Percentiles rank a stretch among this genome's conserved stretches.
Evolutionary conservation across 208 protist species (phyloP).

Genomic region (Kentomonas sorsogonicus): DNA sequence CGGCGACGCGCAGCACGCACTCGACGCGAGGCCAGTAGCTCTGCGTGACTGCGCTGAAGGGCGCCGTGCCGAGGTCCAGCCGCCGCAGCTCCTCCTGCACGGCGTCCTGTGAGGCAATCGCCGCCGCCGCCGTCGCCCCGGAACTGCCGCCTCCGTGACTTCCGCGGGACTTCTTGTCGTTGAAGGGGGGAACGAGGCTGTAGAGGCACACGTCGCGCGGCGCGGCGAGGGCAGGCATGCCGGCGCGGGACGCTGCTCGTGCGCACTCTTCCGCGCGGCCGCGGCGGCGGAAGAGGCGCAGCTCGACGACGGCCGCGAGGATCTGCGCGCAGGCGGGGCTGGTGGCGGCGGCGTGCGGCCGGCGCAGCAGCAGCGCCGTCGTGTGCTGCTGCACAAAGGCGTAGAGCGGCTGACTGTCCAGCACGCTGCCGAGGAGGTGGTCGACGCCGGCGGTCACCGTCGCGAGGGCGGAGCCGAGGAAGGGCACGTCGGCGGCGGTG

Average conservation of each 20-base stretch:
- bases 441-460: constrained; percentile 41
- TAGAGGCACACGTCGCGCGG: too few relatives aligned
- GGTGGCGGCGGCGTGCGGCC: constrained; percentile 5
- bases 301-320: constrained; percentile 9
- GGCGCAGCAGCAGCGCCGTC: constrained; percentile 6
- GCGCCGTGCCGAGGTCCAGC: too few relatives aligned
- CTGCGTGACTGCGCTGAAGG: too few relatives aligned
- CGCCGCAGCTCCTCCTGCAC: too few relatives aligned
- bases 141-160: too few relatives aligned
- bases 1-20: too few relatives aligned
- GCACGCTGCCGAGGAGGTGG: constrained; percentile 23
- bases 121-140: too few relatives aligned
- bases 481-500: constrained; percentile 31
- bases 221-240: neutral
- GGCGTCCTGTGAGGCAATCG: too few relatives aligned
- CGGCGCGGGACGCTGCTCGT: neutral
- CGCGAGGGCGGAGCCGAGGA: constrained; percentile 43
- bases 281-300: neutral
- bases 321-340: constrained; percentile 13
- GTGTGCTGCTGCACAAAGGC: constrained; percentile 12
- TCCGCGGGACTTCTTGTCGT: too few relatives aligned
- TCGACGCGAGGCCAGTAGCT: too few relatives aligned
- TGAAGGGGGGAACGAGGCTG: too few relatives aligned
- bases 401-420: constrained; percentile 24
- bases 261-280: neutral